A percentile compares a stretch with the other conserved stretches of the same genome.
These are phyloP conservation scores for Kluyveromyces marxianus DNA, from an alignment of 1,139 yeast genomes.

Conservation along the genomic window DNA sequence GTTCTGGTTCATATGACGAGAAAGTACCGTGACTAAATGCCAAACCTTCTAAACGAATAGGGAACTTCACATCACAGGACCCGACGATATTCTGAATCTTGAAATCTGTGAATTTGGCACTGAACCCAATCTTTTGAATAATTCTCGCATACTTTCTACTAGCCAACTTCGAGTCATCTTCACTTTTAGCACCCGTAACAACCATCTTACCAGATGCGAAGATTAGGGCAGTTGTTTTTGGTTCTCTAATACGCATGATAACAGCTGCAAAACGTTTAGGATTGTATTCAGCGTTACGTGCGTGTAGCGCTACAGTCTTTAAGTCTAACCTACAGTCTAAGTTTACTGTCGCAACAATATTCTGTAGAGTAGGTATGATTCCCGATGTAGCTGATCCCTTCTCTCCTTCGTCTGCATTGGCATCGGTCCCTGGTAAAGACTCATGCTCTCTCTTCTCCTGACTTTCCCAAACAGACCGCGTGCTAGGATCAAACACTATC, in stretches of 20 bases:
- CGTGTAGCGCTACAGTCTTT: slow-evolving; percentile 95
- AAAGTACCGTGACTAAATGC: slow-evolving; percentile 98
- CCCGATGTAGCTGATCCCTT: slow-evolving; percentile 80
- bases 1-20: slow-evolving; percentile 97
- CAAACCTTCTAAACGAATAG: slow-evolving; percentile 93
- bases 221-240: slow-evolving; percentile 94
- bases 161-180: slow-evolving; percentile 94
- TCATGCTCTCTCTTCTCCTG: slow-evolving; percentile 19
- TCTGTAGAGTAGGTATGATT: slow-evolving; percentile 91
- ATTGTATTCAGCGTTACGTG: slow-evolving; percentile 97
- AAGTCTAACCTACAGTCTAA: slow-evolving; percentile 92
- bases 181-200: slow-evolving; percentile 98
- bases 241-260: slow-evolving; percentile 98
- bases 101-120: slow-evolving; percentile 92
- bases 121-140: slow-evolving; percentile 94
- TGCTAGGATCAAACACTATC: slow-evolving; percentile 30
- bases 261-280: slow-evolving; percentile 99
- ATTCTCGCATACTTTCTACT: slow-evolving; percentile 97
- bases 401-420: slow-evolving; percentile 27
- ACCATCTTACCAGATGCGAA: slow-evolving; percentile 99
- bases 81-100: slow-evolving; percentile 98
- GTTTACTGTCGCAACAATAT: slow-evolving; percentile 96
- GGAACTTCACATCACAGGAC: slow-evolving; percentile 96
- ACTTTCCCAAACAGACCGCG: slow-evolving; percentile 32
- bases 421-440: slow-evolving; percentile 7